These are phyloP conservation scores for Boletus sensibilis DNA, from an alignment of 768 basidiomycete species.

Conservation along the genomic window DNA sequence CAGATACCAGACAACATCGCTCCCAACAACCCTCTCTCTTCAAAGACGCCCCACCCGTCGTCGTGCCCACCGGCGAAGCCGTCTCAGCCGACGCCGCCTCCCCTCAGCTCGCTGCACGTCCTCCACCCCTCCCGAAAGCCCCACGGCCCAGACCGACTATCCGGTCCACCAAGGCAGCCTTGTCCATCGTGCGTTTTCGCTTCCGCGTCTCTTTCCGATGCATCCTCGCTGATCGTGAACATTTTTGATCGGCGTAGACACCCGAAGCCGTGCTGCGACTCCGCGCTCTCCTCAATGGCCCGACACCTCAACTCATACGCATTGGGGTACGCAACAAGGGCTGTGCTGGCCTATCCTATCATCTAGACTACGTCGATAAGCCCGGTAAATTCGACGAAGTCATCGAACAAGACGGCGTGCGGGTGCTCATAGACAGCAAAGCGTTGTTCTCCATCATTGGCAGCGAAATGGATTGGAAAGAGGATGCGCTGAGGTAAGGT, in stretches of 20 bases:
- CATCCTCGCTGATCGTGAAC: background rate
- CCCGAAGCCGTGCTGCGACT: constrained; percentile 74
- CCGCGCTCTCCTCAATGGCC: constrained; percentile 68
- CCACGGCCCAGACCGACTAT: constrained; percentile 65
- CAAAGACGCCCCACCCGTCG: constrained; percentile 51
- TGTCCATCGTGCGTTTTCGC: constrained; percentile 57
- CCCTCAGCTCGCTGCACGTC: constrained; percentile 69
- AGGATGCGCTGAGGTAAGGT: constrained; percentile 78
- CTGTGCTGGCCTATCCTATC: constrained; percentile 83
- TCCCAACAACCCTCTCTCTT: constrained; percentile 17
- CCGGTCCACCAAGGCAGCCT: constrained; percentile 71
- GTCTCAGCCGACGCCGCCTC: constrained; percentile 61
- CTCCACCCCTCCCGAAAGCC: constrained; percentile 65
- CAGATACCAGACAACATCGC: constrained; percentile 18
- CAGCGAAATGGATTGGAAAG: constrained; percentile 98
- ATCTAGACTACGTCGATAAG: constrained; percentile 92
- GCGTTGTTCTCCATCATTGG: constrained; percentile 98
- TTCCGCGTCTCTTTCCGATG: background rate
- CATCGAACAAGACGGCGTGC: constrained; percentile 92
- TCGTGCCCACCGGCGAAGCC: constrained; percentile 45
- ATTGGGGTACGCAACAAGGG: constrained; percentile 98
- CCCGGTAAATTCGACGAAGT: constrained; percentile 94
- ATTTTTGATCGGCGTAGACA: constrained; percentile 49
- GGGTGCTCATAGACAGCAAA: constrained; percentile 93
- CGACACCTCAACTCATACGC: constrained; percentile 88